Base-by-base conservation (phyloP, 208 protist genomes). In the Trypanosoma scelopori region DNA sequence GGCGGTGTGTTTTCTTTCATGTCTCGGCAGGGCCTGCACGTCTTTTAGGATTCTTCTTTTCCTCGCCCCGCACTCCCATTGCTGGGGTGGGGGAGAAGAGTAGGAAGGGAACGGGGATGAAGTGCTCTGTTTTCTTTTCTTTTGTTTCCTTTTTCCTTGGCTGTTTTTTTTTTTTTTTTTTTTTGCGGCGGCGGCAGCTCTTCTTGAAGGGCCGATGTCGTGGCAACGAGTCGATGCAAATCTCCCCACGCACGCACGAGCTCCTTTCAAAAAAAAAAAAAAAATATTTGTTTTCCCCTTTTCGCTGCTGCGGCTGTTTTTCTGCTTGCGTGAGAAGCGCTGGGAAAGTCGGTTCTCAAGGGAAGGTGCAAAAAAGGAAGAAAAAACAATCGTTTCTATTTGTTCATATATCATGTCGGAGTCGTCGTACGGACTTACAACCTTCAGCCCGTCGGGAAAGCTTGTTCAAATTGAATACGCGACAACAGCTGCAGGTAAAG, bases 401-500 rank as follows among this genome's bases (percentile, higher is more conserved):
- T 47, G 43, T 35, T 41, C 32, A 22, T 56, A 39, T 37, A 27
- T 41, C 23, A 96, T 97, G 92, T 92, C 92, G 25, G 89, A 98
- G 46, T 98, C 98, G 50, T 90, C 83, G 43, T 99, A 99, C 78
- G 98, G 97, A 46, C 91, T 99, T 56, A 99, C 99, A 1, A 99
- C 99, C 4, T 99, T 99, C 88, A 98, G 92, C 76, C 98, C 99
- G 16, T 99, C 97, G 1, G 99, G 99, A 42, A 99, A 99, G 78
- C 91, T 99, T n/a, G 95, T 99, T 11, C 99, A 99, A 82, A 99
- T 99, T 73, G 99, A 99, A 76, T 99, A 99, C 84, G 99, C 99
- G 1, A 95, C 99, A 0, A 97, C 94, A 25, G 98, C 98, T 11
- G 98, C 99, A 0, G 77, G 81, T 3, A 89, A 89, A 28, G 97